phyloP scores from a whole-genome alignment of 176 grass and related monocot species.

The Tillandsia leiboldiana region DNA sequence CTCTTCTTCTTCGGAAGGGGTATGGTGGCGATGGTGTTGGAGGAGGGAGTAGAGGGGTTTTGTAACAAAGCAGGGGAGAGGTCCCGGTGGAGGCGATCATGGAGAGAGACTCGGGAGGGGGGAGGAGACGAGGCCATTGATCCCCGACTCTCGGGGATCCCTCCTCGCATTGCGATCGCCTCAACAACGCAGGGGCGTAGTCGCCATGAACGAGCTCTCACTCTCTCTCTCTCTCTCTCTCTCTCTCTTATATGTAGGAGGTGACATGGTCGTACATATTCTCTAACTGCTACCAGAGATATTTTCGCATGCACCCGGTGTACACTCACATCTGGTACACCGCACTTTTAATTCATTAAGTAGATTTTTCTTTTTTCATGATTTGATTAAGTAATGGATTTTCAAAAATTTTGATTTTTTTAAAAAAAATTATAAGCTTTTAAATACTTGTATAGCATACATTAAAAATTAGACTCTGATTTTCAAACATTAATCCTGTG shows the following conservation, averaged over 20 bases:
- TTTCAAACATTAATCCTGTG: no score
- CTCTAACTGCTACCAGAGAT: no score
- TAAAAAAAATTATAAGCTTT: no score
- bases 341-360: no score
- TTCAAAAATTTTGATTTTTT: no score
- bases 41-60: neutral
- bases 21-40: neutral
- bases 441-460: no score
- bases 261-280: no score
- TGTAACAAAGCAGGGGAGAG: neutral
- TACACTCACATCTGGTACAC: no score
- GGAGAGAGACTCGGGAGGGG: neutral
- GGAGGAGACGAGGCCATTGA: neutral
- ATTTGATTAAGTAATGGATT: no score
- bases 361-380: no score
- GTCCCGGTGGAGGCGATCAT: neutral
- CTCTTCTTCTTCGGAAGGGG: neutral
- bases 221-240: neutral
- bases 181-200: neutral
- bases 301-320: no score
- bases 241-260: neutral
- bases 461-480: no score
- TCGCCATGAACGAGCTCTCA: neutral
- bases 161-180: neutral
- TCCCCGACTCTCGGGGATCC: neutral